Evolutionary conservation across 495 filamentous ascomycete genomes (phyloP).

Genomic region (Oleoguttula mirabilis): DNA sequence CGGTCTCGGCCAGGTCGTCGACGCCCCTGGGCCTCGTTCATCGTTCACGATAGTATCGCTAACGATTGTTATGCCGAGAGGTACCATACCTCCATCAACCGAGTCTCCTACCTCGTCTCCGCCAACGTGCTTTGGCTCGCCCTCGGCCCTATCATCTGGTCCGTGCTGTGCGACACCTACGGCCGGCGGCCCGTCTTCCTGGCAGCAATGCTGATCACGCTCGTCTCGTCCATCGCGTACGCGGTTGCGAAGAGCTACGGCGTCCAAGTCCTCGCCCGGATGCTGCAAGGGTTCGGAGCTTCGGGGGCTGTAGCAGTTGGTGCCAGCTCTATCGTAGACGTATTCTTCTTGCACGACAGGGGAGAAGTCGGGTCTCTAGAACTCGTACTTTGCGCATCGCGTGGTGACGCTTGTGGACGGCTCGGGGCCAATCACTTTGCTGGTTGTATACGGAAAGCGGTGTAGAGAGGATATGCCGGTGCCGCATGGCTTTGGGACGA

Average conservation of each 20-base stretch:
- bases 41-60: background rate
- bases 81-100: background rate
- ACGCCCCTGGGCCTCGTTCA: background rate
- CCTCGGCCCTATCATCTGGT: slow-evolving; percentile 1
- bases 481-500: background rate
- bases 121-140: slow-evolving; percentile 2
- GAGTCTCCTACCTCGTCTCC: slow-evolving; percentile 3
- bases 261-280: background rate
- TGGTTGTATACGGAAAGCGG: background rate
- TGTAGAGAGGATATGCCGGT: background rate
- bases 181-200: background rate
- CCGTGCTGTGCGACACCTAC: background rate
- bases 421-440: background rate
- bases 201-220: background rate
- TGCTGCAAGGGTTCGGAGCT: slow-evolving; percentile 1
- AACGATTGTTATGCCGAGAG: background rate
- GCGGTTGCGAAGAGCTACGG: slow-evolving; percentile 1
- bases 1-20: background rate
- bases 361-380: background rate
- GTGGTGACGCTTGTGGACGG: background rate
- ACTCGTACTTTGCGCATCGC: background rate
- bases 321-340: background rate
- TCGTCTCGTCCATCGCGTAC: background rate
- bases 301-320: background rate
- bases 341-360: background rate